Evolutionary conservation across 2,329 filamentous ascomycete genomes (phyloP).

Genomic region (Talaromyces sp.): DNA sequence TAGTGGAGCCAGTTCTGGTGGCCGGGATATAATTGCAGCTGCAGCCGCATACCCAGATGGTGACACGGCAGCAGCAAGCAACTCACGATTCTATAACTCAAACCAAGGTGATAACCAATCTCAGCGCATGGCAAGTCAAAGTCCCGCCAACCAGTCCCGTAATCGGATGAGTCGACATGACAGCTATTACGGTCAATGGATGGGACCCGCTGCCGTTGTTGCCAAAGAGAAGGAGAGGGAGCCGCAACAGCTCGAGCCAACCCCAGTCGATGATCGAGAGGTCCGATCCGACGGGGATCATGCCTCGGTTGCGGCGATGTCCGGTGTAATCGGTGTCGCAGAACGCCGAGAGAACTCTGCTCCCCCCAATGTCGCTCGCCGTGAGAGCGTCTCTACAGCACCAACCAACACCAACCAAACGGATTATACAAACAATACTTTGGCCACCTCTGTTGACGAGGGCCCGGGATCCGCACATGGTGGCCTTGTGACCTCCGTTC

Average conservation of each 20-base stretch:
- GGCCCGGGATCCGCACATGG: slow-evolving; percentile 14
- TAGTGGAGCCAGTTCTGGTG: slow-evolving; percentile 76
- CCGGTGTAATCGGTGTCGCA: slow-evolving; percentile 19
- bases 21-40: slow-evolving; percentile 63
- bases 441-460: slow-evolving; percentile 38
- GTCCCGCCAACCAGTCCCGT: slow-evolving; percentile 9
- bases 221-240: slow-evolving; percentile 24
- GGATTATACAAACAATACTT: slow-evolving; percentile 36
- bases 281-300: slow-evolving; percentile 22
- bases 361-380: slow-evolving; percentile 24
- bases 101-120: slow-evolving; percentile 17
- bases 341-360: slow-evolving; percentile 24
- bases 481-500: slow-evolving; percentile 10
- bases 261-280: slow-evolving; percentile 18
- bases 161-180: slow-evolving; percentile 30
- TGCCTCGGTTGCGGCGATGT: slow-evolving; percentile 17
- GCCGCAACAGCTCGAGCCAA: slow-evolving; percentile 7
- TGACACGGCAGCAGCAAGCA: slow-evolving; percentile 37
- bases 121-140: slow-evolving; percentile 12
- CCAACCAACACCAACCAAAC: slow-evolving; percentile 39
- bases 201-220: slow-evolving; percentile 47
- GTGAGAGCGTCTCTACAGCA: slow-evolving; percentile 37
- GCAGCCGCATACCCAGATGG: slow-evolving; percentile 59
- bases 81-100: slow-evolving; percentile 37
- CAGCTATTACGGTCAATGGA: slow-evolving; percentile 57